Percentiles rank a stretch among this genome's conserved stretches.
Evolutionary conservation across 352 stramenopile species (phyloP).

Genomic region (Phytophthora fragariae): DNA sequence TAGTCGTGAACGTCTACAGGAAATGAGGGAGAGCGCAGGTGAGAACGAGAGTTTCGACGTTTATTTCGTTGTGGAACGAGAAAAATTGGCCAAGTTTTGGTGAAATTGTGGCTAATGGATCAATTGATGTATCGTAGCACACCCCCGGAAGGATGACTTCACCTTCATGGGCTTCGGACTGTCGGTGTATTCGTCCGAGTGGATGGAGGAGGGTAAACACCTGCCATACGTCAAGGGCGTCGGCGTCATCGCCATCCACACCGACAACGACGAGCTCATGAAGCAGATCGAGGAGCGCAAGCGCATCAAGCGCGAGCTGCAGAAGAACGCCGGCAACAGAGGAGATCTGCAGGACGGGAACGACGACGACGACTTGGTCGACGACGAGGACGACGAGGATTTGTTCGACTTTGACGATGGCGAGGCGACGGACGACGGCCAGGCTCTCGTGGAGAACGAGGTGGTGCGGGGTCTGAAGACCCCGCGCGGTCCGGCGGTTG

Average conservation of each 20-base stretch:
- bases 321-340: slow-evolving; percentile 35
- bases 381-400: slow-evolving; percentile 46
- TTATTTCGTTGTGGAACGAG: slow-evolving; percentile 5
- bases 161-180: slow-evolving; percentile 67
- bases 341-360: slow-evolving; percentile 51
- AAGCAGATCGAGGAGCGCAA: slow-evolving; percentile 72
- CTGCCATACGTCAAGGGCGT: slow-evolving; percentile 64
- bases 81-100: slow-evolving; percentile 16
- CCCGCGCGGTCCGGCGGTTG: slow-evolving; percentile 47
- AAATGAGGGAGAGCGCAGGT: slow-evolving; percentile 58
- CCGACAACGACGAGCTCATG: slow-evolving; percentile 62
- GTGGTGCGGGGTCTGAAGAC: slow-evolving; percentile 55
- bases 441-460: slow-evolving; percentile 56
- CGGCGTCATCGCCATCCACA: slow-evolving; percentile 58
- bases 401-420: slow-evolving; percentile 50
- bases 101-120: slow-evolving; percentile 13
- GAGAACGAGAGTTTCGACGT: slow-evolving; percentile 5
- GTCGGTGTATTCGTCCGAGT: slow-evolving; percentile 66
- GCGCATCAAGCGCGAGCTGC: slow-evolving; percentile 64
- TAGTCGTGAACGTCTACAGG: slow-evolving; percentile 53
- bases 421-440: slow-evolving; percentile 44
- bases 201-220: slow-evolving; percentile 64
- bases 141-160: slow-evolving; percentile 60
- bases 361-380: slow-evolving; percentile 37
- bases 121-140: slow-evolving; percentile 25